These are phyloP conservation scores for Adenanthera pavonina DNA, from an alignment of 306 rosid genomes.

Conservation along the genomic window DNA sequence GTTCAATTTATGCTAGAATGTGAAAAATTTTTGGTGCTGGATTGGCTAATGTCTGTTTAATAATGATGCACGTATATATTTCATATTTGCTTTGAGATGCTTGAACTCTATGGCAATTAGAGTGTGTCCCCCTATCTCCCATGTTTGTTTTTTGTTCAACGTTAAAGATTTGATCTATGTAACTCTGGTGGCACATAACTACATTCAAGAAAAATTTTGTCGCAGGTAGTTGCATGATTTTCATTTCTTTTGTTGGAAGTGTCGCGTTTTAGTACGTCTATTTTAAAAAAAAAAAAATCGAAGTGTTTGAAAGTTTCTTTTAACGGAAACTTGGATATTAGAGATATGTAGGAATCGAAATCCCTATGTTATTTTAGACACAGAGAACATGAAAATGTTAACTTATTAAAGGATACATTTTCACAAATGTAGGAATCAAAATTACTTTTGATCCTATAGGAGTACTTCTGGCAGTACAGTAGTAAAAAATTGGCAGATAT, in stretches of 20 bases:
- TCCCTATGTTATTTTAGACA: too few relatives aligned
- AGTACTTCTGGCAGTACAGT: not conserved
- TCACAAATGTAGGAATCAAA: too few relatives aligned
- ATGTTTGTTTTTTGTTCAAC: constrained; percentile 6
- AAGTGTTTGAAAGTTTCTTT: too few relatives aligned
- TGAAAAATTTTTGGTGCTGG: not conserved
- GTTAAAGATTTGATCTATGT: not conserved
- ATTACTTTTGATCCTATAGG: too few relatives aligned
- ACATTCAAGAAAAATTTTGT: constrained; percentile 3
- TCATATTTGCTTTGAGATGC: not conserved
- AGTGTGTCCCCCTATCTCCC: not conserved
- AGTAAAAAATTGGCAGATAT: too few relatives aligned
- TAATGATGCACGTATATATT: constrained; percentile 20
- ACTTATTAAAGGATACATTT: too few relatives aligned
- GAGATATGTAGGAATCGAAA: too few relatives aligned
- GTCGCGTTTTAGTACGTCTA: too few relatives aligned
- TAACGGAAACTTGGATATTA: too few relatives aligned
- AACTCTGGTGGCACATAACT: not conserved
- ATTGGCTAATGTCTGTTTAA: constrained; percentile 14
- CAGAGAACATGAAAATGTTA: too few relatives aligned
- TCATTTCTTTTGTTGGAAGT: not conserved
- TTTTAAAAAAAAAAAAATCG: too few relatives aligned
- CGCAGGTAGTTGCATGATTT: not conserved
- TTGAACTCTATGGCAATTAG: constrained; percentile 16
- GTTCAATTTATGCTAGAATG: not conserved